phyloP scores from a whole-genome alignment of 2,329 filamentous ascomycete genomes.

The Sphaerulina vaccinii region DNA sequence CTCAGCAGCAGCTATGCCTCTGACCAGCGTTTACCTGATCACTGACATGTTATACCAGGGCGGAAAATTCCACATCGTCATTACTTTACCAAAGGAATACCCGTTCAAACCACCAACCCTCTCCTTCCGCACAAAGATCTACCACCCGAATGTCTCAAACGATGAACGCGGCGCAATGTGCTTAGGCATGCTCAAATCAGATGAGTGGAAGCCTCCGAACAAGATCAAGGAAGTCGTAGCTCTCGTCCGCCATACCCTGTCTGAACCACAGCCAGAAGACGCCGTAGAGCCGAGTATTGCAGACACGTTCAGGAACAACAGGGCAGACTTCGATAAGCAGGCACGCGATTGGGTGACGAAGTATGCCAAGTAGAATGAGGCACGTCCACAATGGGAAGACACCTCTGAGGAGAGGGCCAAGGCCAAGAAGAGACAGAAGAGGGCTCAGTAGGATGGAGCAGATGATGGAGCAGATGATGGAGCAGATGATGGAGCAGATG shows the following conservation, averaged over 20 bases:
- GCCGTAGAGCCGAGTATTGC: slow-evolving; percentile 84
- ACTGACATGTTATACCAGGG: slow-evolving; percentile 46
- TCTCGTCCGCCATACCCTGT: slow-evolving; percentile 70
- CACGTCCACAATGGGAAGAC: neutral
- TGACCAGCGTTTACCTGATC: neutral
- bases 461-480: too few species aligned
- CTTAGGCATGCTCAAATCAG: slow-evolving; percentile 75
- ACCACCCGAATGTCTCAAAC: slow-evolving; percentile 93
- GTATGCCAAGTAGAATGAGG: slow-evolving; percentile 56
- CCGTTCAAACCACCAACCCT: slow-evolving; percentile 85
- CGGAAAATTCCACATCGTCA: slow-evolving; percentile 70
- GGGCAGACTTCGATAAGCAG: slow-evolving; percentile 68
- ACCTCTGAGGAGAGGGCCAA: too few species aligned
- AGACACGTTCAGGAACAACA: slow-evolving; percentile 73
- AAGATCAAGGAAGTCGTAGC: slow-evolving; percentile 73
- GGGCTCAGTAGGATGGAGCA: too few species aligned
- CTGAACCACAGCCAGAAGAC: slow-evolving; percentile 83
- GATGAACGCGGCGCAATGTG: slow-evolving; percentile 83
- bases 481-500: too few species aligned
- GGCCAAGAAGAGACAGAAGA: too few species aligned
- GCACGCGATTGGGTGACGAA: slow-evolving; percentile 71
- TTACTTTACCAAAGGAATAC: slow-evolving; percentile 75
- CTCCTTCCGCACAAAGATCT: slow-evolving; percentile 83
- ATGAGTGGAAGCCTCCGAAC: slow-evolving; percentile 89
- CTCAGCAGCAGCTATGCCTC: neutral